These are phyloP conservation scores for Suhomyces bolitotheri DNA, from an alignment of 1,139 yeast genomes.

Conservation along the genomic window DNA sequence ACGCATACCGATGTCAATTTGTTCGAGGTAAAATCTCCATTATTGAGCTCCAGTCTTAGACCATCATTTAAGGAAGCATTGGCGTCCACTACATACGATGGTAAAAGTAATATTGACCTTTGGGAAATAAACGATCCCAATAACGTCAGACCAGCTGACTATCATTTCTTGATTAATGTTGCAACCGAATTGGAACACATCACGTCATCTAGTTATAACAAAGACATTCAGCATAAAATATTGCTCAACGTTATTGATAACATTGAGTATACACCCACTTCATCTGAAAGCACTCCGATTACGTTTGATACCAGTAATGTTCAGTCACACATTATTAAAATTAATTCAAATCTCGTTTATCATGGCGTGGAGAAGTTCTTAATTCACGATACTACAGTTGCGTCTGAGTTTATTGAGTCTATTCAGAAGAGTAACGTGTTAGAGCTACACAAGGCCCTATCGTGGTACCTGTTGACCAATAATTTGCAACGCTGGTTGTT, in stretches of 20 bases:
- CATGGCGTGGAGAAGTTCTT: slow-evolving; percentile 36
- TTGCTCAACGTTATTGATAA: slow-evolving; percentile 44
- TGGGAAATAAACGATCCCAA: slow-evolving; percentile 31
- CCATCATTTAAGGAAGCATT: slow-evolving; percentile 20
- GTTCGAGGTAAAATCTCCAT: slow-evolving; percentile 35
- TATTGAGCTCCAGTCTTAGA: slow-evolving; percentile 32
- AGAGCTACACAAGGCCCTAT: slow-evolving; percentile 35
- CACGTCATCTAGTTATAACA: slow-evolving; percentile 17
- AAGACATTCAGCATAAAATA: slow-evolving; percentile 24
- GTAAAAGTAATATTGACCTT: slow-evolving; percentile 27
- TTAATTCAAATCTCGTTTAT: slow-evolving; percentile 32
- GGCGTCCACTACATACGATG: neutral
- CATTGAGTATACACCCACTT: slow-evolving; percentile 38
- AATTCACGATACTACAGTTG: slow-evolving; percentile 34
- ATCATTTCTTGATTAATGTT: slow-evolving; percentile 35
- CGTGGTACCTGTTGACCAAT: slow-evolving; percentile 29
- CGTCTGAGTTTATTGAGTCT: slow-evolving; percentile 31
- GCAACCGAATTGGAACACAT: slow-evolving; percentile 27
- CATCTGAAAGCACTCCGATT: slow-evolving; percentile 34
- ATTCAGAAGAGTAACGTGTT: slow-evolving; percentile 38
- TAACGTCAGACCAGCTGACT: slow-evolving; percentile 12
- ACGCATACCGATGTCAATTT: slow-evolving; percentile 1
- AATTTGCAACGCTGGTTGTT: slow-evolving; percentile 29
- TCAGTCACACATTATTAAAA: slow-evolving; percentile 33
- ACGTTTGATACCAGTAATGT: slow-evolving; percentile 19